Conservation (phyloP, 352 stramenopile species). For the Phytopythium mirpurense region DNA sequence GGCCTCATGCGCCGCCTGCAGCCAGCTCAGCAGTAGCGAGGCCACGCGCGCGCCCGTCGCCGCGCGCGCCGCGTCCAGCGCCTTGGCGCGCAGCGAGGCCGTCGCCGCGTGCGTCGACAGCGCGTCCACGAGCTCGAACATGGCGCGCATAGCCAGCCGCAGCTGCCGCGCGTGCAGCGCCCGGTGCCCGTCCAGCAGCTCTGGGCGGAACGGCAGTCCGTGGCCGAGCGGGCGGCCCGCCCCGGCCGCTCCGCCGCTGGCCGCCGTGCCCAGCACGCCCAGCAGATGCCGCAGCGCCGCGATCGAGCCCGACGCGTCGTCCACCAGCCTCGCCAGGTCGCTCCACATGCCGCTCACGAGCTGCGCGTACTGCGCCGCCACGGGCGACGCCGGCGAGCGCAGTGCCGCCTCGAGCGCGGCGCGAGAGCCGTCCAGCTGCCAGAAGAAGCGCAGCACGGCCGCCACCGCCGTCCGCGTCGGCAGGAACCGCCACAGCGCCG, state of each 20-base stretch:
- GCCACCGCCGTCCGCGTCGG: conserved; percentile 52
- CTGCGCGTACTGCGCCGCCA: conserved; percentile 26
- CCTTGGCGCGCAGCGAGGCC: conserved; percentile 13
- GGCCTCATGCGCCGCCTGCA: conserved; percentile 37
- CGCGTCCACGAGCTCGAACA: conserved; percentile 54
- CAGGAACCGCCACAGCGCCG: conserved; percentile 65
- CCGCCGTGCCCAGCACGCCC: conserved; percentile 42
- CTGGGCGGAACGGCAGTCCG: conserved; percentile 42
- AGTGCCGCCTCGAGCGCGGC: conserved; percentile 17
- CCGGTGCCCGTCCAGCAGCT: conserved; percentile 56
- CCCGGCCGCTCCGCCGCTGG: conserved; percentile 21
- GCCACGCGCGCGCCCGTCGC: conserved; percentile 55
- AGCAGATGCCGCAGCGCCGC: conserved; percentile 52
- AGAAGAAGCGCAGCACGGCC: conserved; percentile 57
- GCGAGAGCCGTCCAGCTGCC: conserved; percentile 44
- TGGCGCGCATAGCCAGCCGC: conserved; percentile 49
- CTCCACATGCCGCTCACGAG: conserved; percentile 61
- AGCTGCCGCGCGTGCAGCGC: conserved; percentile 68
- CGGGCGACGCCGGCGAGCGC: conserved; percentile 3
- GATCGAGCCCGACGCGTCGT: conserved; percentile 59
- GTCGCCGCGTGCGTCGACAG: background rate
- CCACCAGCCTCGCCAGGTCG: conserved; percentile 62
- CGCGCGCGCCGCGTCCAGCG: conserved; percentile 51
- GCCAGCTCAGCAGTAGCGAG: conserved; percentile 47
- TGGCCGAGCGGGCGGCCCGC: conserved; percentile 8